Percentiles rank a stretch among this genome's conserved stretches.
These are phyloP conservation scores for Linnemannia exigua DNA, from an alignment of 192 early-diverging fungal species.

Conservation along the genomic window DNA sequence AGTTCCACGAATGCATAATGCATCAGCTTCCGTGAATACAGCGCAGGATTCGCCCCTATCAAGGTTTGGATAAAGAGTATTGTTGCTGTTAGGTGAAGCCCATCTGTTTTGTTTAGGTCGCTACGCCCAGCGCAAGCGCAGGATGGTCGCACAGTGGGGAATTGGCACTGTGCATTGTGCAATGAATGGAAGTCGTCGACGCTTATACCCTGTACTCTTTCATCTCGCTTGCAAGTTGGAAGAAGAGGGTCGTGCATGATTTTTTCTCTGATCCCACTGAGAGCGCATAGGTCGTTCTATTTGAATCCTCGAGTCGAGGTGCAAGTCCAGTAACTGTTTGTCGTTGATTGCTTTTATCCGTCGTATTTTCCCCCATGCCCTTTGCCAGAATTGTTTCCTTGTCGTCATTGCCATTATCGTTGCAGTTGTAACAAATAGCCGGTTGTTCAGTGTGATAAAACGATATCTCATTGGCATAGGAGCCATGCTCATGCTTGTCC, in stretches of 20 bases:
- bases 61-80: conserved; percentile 11
- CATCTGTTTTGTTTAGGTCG: neutral
- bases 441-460: neutral
- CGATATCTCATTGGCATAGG: neutral
- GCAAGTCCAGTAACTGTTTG: neutral
- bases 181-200: too few species aligned
- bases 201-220: neutral
- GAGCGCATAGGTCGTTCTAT: neutral
- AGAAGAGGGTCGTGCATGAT: conserved; percentile 1
- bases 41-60: conserved; percentile 88
- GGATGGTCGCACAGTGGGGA: neutral
- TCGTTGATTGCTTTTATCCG: neutral
- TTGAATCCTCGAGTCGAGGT: neutral
- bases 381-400: neutral
- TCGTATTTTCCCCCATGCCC: neutral
- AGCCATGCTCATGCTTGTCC: neutral
- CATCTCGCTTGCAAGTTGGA: neutral
- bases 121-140: neutral
- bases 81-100: neutral
- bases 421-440: neutral
- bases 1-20: conserved; percentile 89
- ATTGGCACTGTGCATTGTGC: neutral
- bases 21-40: conserved; percentile 95
- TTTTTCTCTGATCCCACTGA: neutral
- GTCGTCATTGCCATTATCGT: neutral